A percentile compares a stretch with the other conserved stretches of the same genome.
phyloP scores from a whole-genome alignment of 768 basidiomycete species.

The Russula sp. region DNA sequence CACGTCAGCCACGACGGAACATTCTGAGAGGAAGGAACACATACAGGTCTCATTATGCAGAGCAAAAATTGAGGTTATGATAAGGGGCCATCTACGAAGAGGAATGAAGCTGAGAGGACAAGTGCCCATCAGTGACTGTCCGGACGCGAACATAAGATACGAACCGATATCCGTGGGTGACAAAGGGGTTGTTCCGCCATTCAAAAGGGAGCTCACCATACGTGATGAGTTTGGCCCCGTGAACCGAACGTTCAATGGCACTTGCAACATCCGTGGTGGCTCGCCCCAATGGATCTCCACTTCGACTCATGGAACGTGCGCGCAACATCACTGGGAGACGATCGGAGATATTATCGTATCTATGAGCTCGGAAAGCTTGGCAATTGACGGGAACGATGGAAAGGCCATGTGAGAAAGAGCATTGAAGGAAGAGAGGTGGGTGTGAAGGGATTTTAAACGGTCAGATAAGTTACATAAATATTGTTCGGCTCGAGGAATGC shows the following conservation, averaged over 20 bases:
- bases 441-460: slow-evolving; percentile 63
- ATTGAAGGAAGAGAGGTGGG: slow-evolving; percentile 61
- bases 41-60: slow-evolving; percentile 87
- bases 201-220: slow-evolving; percentile 72
- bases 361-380: slow-evolving; percentile 54
- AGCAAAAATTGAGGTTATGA: slow-evolving; percentile 71
- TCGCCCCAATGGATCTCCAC: slow-evolving; percentile 54
- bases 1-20: slow-evolving; percentile 11
- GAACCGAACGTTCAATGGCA: slow-evolving; percentile 60
- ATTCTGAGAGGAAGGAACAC: slow-evolving; percentile 34
- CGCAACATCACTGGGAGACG: slow-evolving; percentile 51
- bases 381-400: slow-evolving; percentile 44
- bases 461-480: slow-evolving; percentile 63
- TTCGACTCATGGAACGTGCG: slow-evolving; percentile 47
- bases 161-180: slow-evolving; percentile 71
- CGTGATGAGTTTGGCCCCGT: slow-evolving; percentile 63
- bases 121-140: slow-evolving; percentile 11
- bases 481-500: slow-evolving; percentile 52
- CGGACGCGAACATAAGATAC: slow-evolving; percentile 29
- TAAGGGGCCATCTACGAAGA: slow-evolving; percentile 74
- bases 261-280: slow-evolving; percentile 52
- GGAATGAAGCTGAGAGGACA: slow-evolving; percentile 73
- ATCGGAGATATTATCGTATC: slow-evolving; percentile 56
- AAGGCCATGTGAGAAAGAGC: slow-evolving; percentile 39
- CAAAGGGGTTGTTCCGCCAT: slow-evolving; percentile 80